These are phyloP conservation scores for Fulvia fulva DNA, from an alignment of 2,329 filamentous ascomycete genomes.

Conservation along the genomic window DNA sequence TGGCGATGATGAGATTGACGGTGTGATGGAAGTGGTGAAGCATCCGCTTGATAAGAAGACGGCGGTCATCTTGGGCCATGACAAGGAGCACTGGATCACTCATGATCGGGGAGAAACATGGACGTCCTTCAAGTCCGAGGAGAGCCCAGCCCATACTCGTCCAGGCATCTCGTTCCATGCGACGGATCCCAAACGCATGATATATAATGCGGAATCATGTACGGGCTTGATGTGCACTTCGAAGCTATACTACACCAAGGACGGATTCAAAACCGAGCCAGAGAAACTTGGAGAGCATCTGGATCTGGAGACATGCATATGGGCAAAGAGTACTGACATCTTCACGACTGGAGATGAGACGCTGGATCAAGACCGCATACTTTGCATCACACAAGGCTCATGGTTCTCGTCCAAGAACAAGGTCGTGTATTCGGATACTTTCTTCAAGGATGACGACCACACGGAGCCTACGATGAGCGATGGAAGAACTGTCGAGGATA, in stretches of 20 bases:
- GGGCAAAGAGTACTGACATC: slow-evolving; percentile 72
- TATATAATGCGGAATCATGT: slow-evolving; percentile 61
- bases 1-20: slow-evolving; percentile 60
- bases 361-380: slow-evolving; percentile 64
- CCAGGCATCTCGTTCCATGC: slow-evolving; percentile 73
- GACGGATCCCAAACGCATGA: slow-evolving; percentile 74
- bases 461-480: slow-evolving; percentile 73
- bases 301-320: slow-evolving; percentile 70
- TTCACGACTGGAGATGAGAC: slow-evolving; percentile 68
- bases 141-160: slow-evolving; percentile 53
- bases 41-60: slow-evolving; percentile 75
- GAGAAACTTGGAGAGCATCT: slow-evolving; percentile 62
- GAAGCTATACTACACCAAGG: slow-evolving; percentile 69
- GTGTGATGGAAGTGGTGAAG: slow-evolving; percentile 62
- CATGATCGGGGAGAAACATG: slow-evolving; percentile 78
- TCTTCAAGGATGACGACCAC: slow-evolving; percentile 58
- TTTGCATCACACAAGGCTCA: slow-evolving; percentile 78
- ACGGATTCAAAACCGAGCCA: slow-evolving; percentile 71
- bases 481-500: slow-evolving; percentile 69
- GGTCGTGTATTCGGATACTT: slow-evolving; percentile 77
- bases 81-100: slow-evolving; percentile 74
- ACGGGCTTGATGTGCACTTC: slow-evolving; percentile 37
- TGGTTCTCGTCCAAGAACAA: slow-evolving; percentile 69
- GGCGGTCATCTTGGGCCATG: slow-evolving; percentile 71
- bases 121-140: slow-evolving; percentile 65